A percentile compares a stretch with the other conserved stretches of the same genome.
These are phyloP conservation scores for Calonectria leucothoes DNA, from an alignment of 2,329 filamentous ascomycete species.

Conservation along the genomic window DNA sequence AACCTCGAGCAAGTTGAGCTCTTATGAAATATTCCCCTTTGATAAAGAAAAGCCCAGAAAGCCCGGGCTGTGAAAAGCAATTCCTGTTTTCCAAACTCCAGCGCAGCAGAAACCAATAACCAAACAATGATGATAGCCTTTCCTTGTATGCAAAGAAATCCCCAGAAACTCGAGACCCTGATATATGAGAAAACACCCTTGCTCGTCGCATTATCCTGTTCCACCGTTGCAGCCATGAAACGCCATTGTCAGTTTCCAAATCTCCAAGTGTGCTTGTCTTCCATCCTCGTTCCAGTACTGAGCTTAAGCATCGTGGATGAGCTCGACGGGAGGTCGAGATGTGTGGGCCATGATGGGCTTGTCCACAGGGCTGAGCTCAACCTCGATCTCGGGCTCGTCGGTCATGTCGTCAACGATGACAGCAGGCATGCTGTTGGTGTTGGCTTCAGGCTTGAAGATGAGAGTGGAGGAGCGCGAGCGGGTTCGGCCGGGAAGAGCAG, in stretches of 20 bases:
- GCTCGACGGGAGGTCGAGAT: constrained; percentile 71
- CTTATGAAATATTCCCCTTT: background rate
- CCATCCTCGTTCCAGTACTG: background rate
- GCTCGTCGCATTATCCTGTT: constrained; percentile 4
- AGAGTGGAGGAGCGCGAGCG: constrained; percentile 74
- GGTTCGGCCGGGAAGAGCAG: constrained; percentile 42
- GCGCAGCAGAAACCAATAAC: constrained; percentile 23
- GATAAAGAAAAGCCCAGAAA: background rate
- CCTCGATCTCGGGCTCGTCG: constrained; percentile 59
- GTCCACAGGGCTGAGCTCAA: constrained; percentile 54
- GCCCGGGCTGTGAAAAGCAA: constrained; percentile 11
- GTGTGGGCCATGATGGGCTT: constrained; percentile 70
- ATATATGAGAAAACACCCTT: constrained; percentile 20
- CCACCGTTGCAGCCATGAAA: constrained; percentile 24
- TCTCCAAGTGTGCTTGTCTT: background rate
- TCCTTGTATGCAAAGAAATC: constrained; percentile 13
- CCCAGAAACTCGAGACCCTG: constrained; percentile 2
- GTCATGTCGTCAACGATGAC: constrained; percentile 77
- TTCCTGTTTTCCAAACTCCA: constrained; percentile 39
- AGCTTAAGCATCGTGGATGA: constrained; percentile 62
- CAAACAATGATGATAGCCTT: constrained; percentile 4
- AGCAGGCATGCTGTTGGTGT: constrained; percentile 68
- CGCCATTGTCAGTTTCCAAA: constrained; percentile 24
- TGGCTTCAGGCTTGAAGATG: constrained; percentile 71
- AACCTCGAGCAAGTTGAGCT: background rate